Conservation (phyloP, 2,329 filamentous ascomycete genomes). For the Polytolypa hystricis region DNA sequence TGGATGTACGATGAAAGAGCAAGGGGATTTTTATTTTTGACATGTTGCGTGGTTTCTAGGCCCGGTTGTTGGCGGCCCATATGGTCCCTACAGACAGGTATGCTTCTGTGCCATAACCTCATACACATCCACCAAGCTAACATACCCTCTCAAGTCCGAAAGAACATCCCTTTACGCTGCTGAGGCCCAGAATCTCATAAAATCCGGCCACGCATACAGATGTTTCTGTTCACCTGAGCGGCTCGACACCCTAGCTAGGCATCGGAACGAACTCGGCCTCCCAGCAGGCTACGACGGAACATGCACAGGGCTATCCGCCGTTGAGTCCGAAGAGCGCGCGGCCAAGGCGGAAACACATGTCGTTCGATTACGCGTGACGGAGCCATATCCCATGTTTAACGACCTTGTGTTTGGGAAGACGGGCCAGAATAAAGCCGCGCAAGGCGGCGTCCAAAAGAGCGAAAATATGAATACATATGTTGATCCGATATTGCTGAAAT, state of each 20-base stretch:
- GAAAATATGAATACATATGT: conserved; percentile 44
- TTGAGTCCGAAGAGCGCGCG: conserved; percentile 62
- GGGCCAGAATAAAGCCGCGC: conserved; percentile 34
- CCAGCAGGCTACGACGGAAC: conserved; percentile 57
- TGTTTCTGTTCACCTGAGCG: conserved; percentile 79
- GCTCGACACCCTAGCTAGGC: conserved; percentile 54
- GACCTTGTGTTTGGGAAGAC: conserved; percentile 69
- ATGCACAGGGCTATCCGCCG: conserved; percentile 55
- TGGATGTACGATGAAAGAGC: conserved; percentile 6
- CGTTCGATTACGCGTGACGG: conserved; percentile 60
- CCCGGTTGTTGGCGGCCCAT: conserved; percentile 67
- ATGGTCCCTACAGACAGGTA: conserved; percentile 79
- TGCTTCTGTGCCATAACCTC: conserved; percentile 4
- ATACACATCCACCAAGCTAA: conserved; percentile 6
- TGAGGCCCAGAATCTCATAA: conserved; percentile 58
- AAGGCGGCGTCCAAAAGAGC: conserved; percentile 24
- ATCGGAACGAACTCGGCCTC: conserved; percentile 48
- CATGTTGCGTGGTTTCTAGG: conserved; percentile 36
- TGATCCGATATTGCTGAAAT: conserved; percentile 84
- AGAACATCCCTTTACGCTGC: conserved; percentile 60
- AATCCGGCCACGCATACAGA: conserved; percentile 67
- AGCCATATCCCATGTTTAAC: conserved; percentile 51
- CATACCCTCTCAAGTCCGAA: conserved; percentile 51
- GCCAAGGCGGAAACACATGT: conserved; percentile 60
- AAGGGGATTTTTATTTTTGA: neutral